Evolutionary conservation across 208 protist species (phyloP), one percentile per base, ranked within the genome.

Genomic region (Phytomonas francai): DNA sequence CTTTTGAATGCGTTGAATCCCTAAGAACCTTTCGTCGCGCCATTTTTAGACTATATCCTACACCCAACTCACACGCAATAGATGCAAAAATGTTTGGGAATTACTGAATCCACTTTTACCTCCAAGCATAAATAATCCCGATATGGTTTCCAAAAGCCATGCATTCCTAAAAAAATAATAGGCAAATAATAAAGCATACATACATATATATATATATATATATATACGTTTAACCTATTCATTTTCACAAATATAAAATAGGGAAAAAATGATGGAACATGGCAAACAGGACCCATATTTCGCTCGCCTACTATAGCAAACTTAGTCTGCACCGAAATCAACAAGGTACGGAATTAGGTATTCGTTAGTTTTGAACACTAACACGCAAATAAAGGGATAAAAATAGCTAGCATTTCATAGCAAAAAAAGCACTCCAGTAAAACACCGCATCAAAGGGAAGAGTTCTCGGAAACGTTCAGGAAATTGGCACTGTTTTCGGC

Each of bases 401-500:
- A 9, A 39, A 39, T 39, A 39, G 9, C 34, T 39, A 39, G 3
- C 3, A 39, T 9, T 12, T 39, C 34, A 3, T 39, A 39, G 34
- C 34, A n/a, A n/a, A n/a, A n/a, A n/a, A n/a, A n/a, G n/a, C n/a
- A n/a, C n/a, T n/a, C n/a, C 34, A 39, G 34, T 3, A 39, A 9
- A 3, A 39, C 34, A 39, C 34, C 34, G 34, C 34, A 39, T 39
- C 34, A 39, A 39, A 9, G 3, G 34, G 9, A 39, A 9, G 34
- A 39, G 22, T 31, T 29, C 9, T n/a, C 9, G 36, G 22, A 0
- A 33, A n/a, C 29, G 51, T 22, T 39, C 73, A 85, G 14, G 73
- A 80, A 31, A 85, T 81, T 19, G 73, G 73, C 28, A 85, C 34
- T 9, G 73, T 76, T 49, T 67, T 78, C 30, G 59, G 30, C 39